Conservation (phyloP, 140 eudicot genomes). For the Cichorium intybus region DNA sequence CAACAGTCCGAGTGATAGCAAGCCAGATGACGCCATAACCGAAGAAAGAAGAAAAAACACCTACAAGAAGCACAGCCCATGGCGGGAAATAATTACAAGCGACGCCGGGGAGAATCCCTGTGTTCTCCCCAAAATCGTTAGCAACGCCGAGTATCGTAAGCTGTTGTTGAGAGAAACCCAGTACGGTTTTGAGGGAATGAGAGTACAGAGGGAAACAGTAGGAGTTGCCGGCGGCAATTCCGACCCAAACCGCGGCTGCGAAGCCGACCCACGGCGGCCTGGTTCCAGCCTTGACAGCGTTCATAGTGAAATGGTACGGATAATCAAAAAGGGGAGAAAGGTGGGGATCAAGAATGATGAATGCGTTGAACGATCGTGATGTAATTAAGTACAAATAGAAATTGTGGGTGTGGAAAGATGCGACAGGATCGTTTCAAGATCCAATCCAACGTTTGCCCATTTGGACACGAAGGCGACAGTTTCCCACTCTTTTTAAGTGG, state of each 20-base stretch:
- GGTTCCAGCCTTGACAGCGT: slow-evolving; percentile 59
- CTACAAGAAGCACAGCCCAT: slow-evolving; percentile 74
- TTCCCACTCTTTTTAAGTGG: neutral
- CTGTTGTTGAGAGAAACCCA: slow-evolving; percentile 78
- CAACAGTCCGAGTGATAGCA: slow-evolving; percentile 72
- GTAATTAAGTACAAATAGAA: neutral
- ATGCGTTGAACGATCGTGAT: neutral
- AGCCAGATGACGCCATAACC: slow-evolving; percentile 97
- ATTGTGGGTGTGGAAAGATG: neutral
- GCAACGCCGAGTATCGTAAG: slow-evolving; percentile 88
- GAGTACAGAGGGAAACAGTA: slow-evolving; percentile 80
- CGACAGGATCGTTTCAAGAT: slow-evolving; percentile 9
- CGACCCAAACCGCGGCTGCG: slow-evolving; percentile 92
- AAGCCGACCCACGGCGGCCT: slow-evolving; percentile 98
- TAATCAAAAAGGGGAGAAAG: neutral
- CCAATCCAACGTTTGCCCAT: slow-evolving; percentile 1
- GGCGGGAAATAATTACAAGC: slow-evolving; percentile 88
- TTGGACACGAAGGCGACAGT: slow-evolving; percentile 2
- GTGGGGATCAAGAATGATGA: neutral
- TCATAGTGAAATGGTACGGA: slow-evolving; percentile 20
- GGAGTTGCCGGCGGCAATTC: slow-evolving; percentile 76
- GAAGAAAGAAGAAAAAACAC: slow-evolving; percentile 56
- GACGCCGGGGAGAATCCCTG: slow-evolving; percentile 79
- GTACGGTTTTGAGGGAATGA: slow-evolving; percentile 57
- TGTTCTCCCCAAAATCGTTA: slow-evolving; percentile 85